Base-by-base conservation (phyloP, 345 rosid species). In the Ceriops tagal region DNA sequence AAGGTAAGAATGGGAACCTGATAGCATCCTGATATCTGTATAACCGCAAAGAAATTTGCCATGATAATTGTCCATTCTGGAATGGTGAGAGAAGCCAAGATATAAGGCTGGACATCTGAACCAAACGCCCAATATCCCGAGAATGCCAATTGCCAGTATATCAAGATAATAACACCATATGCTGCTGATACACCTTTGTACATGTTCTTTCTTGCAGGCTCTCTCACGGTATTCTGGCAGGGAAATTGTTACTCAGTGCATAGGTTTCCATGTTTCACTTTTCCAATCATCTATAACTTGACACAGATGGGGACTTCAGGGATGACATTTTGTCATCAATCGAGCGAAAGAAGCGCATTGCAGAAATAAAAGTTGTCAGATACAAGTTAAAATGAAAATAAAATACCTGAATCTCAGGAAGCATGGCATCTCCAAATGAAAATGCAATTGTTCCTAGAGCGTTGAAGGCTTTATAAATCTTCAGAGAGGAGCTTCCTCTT, bases 371-470 rank as follows among this genome's bases (percentile, higher is more conserved):
- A 11, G 15, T 56, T 26, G 37, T 59, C 67, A 53, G 32, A 19
- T 5, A 11, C 6, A 53, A 59, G 5, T 22, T 67, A 15, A 15
- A 8, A 32, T 30, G 19, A 6, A 5, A 43, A 59, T 35, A 32
- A 3, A 10, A 28, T 67, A 84, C 88, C 81, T 85, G 87, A 77
- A 83, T 83, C 74, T 83, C 89, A 7, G 85, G 89, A 71, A 83
- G 89, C 87, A 85, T 79, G 39, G 83, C 87, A 72, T 83, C 87
- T 61, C 87, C 89, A 59, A 85, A 83, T 22, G 85, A 83, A 69
- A 79, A 85, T 34, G 87, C 89, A 58, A 85, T 83, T 53, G 78
- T 78, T 51, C 85, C 89, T 8, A 81, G 73, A 66, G 89, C 87
- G 46, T 79, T 83, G 75, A 83, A 85, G 58, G 89, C 85, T 71